phyloP scores from a whole-genome alignment of 164 flowering plant genomes.

The Hamamelis virginiana region DNA sequence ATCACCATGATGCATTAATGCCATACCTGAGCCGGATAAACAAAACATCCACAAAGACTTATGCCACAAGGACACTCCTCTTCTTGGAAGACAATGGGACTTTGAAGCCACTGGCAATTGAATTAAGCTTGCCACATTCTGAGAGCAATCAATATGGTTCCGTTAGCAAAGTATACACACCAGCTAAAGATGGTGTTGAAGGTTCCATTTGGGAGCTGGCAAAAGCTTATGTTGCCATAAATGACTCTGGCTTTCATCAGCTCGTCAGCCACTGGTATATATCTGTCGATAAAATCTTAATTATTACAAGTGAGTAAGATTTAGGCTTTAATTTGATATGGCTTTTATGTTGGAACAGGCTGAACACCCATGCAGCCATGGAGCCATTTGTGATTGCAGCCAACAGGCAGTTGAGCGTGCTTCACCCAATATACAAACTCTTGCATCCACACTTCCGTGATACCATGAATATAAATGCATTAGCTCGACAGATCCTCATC shows the following conservation, averaged over 20 bases:
- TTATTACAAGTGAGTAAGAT: neutral
- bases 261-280: conserved; percentile 31
- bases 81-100: conserved; percentile 20
- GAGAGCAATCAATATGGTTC: conserved; percentile 11
- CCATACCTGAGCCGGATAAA: conserved; percentile 15
- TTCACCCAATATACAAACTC: conserved; percentile 24
- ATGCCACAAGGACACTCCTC: conserved; percentile 24
- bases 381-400: conserved; percentile 25
- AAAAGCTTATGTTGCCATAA: conserved; percentile 21
- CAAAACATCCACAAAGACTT: conserved; percentile 10
- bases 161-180: conserved; percentile 13
- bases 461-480: conserved; percentile 26
- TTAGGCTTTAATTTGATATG: neutral
- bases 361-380: conserved; percentile 15
- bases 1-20: conserved; percentile 12
- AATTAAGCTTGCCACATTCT: conserved; percentile 15
- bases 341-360: conserved; percentile 5
- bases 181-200: conserved; percentile 15
- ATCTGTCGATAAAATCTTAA: neutral
- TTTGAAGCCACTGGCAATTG: conserved; percentile 20
- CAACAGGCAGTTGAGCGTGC: conserved; percentile 26
- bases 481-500: conserved; percentile 21
- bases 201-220: conserved; percentile 25
- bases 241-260: conserved; percentile 28
- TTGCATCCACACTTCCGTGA: conserved; percentile 27